These are phyloP conservation scores for Fusarium secorum DNA, from an alignment of 2,329 filamentous ascomycete species.

Conservation along the genomic window DNA sequence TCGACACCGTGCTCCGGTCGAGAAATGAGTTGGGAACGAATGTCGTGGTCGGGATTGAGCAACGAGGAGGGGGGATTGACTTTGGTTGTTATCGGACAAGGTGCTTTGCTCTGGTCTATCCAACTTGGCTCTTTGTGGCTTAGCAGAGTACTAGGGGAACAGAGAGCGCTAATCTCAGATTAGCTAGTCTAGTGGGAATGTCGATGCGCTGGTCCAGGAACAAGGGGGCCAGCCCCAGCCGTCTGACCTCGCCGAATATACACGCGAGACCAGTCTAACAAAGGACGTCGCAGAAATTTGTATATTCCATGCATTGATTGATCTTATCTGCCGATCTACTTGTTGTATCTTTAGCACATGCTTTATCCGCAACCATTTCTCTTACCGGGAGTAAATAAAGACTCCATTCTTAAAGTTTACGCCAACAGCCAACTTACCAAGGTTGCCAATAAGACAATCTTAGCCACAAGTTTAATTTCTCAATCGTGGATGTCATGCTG, in stretches of 20 bases:
- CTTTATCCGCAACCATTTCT: not conserved
- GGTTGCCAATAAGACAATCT: constrained; percentile 20
- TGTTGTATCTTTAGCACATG: not conserved
- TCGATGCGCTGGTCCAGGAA: constrained; percentile 30
- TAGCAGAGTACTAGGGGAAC: constrained; percentile 30
- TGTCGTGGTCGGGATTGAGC: constrained; percentile 22
- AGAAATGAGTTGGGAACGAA: constrained; percentile 23
- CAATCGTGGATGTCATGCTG: constrained; percentile 16
- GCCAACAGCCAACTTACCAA: not conserved
- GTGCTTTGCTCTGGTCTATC: constrained; percentile 22
- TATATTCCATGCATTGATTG: constrained; percentile 1
- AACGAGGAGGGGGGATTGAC: constrained; percentile 26
- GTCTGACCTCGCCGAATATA: not conserved
- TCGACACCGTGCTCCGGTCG: not conserved
- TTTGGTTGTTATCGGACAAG: constrained; percentile 29
- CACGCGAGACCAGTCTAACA: constrained; percentile 1
- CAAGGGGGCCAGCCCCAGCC: constrained; percentile 12
- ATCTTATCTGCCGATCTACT: not conserved
- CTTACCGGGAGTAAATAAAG: not conserved
- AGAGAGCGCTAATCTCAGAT: constrained; percentile 23
- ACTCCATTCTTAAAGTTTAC: constrained; percentile 5
- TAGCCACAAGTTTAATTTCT: constrained; percentile 33
- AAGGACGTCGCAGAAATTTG: constrained; percentile 7
- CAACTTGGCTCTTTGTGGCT: constrained; percentile 32
- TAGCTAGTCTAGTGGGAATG: constrained; percentile 7